Conservation (phyloP, 2,329 filamentous ascomycete genomes). For the Aspergillus quadrilineatus region DNA sequence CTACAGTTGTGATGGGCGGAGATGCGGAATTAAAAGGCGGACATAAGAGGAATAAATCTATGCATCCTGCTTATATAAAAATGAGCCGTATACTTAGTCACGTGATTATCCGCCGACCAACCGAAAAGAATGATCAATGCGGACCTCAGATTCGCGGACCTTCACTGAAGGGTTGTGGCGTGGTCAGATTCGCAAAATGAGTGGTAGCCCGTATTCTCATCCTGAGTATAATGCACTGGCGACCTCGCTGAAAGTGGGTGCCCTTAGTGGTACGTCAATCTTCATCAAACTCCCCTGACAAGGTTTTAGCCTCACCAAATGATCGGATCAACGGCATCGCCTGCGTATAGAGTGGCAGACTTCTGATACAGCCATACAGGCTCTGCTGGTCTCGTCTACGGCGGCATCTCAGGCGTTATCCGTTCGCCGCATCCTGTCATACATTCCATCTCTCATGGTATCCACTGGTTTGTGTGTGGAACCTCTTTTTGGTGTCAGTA, state of each 20-base stretch:
- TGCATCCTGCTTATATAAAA: neutral
- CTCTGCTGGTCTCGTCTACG: conserved; percentile 60
- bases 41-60: too few relatives aligned
- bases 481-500: conserved; percentile 71
- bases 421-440: conserved; percentile 64
- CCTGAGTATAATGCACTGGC: conserved; percentile 24
- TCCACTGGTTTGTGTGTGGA: conserved; percentile 80
- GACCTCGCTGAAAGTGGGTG: conserved; percentile 58
- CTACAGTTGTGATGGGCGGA: too few relatives aligned
- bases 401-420: conserved; percentile 70
- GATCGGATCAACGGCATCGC: neutral
- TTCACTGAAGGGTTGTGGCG: neutral
- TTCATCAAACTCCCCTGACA: neutral
- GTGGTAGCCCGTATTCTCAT: conserved; percentile 18
- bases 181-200: conserved; percentile 28
- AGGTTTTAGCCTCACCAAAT: neutral
- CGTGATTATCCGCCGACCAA: neutral
- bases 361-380: conserved; percentile 16
- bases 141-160: neutral
- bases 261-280: conserved; percentile 53
- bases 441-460: conserved; percentile 69
- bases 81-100: neutral
- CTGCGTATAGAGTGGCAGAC: neutral
- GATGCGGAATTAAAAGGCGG: too few relatives aligned
- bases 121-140: neutral